Percentiles rank a stretch among this genome's conserved stretches.
These are phyloP conservation scores for Aspergillus sparsus DNA, from an alignment of 495 filamentous ascomycete species.

Conservation along the genomic window DNA sequence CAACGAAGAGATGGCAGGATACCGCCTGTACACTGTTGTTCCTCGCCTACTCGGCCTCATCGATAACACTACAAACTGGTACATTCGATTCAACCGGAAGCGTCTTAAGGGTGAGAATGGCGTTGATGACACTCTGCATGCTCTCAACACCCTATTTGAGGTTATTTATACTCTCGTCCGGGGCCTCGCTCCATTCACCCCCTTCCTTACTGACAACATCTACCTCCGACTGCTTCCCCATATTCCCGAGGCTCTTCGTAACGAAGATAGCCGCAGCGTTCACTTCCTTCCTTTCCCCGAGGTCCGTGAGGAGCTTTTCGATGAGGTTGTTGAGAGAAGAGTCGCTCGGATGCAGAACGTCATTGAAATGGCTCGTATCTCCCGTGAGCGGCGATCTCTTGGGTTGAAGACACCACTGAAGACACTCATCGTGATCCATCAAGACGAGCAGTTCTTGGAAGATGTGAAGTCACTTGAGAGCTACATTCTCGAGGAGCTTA, in stretches of 20 bases:
- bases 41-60: constrained; percentile 84
- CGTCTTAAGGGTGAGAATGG: constrained; percentile 93
- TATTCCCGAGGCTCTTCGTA: constrained; percentile 64
- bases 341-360: constrained; percentile 93
- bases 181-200: constrained; percentile 90
- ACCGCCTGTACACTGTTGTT: constrained; percentile 92
- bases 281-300: constrained; percentile 92
- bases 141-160: constrained; percentile 95
- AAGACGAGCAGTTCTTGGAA: constrained; percentile 77
- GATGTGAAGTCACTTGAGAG: constrained; percentile 81
- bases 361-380: constrained; percentile 84
- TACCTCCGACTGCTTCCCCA: constrained; percentile 82
- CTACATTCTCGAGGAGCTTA: constrained; percentile 90
- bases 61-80: constrained; percentile 98
- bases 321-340: constrained; percentile 79
- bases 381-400: constrained; percentile 80
- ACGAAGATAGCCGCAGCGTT: constrained; percentile 75
- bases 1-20: constrained; percentile 92
- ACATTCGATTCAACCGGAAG: constrained; percentile 97
- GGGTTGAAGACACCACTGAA: constrained; percentile 89
- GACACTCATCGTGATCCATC: constrained; percentile 85
- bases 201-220: constrained; percentile 94
- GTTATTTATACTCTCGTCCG: constrained; percentile 86
- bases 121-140: constrained; percentile 82
- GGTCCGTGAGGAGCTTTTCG: constrained; percentile 83